Base-by-base conservation (phyloP, 2,329 filamentous ascomycete genomes). In the Nemania sp. region DNA sequence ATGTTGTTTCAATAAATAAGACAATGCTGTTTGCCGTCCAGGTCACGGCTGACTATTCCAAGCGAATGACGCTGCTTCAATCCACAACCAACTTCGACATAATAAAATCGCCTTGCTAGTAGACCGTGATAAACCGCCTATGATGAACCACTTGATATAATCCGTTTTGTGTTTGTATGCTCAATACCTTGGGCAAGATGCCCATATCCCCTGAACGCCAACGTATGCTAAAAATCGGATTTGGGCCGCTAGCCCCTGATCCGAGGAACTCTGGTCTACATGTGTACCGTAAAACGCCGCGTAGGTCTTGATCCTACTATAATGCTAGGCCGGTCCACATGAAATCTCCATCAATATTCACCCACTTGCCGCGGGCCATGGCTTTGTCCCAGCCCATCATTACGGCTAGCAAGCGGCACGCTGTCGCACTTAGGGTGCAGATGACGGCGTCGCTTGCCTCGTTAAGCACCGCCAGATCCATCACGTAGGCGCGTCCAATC, bases 321-420 rank as follows among this genome's bases (percentile, higher is more conserved):
- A 58, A 37, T 43, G 57, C 37, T 42, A 60, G 68, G 12, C 75
- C 79, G 6, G 71, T 78, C 88, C 88, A 90, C 11, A 77, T 76
- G 62, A 80, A 84, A 11, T 79, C 79, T 1, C 86, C 87, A 68
- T 93, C 89, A n/a, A 96, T 81, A 71, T 95, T 95, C 54, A 83
- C 77, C 89, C 90, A 95, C 39, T 78, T 76, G 1, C 77, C 79
- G 15, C 77, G 70, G 28, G 75, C 75, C 56, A 91, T 78, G 5
- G 80, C 83, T 24, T 77, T 78, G 31, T 92, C 86, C 89, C 89
- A 92, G 0, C 91, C 91, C 84, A 94, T 84, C 86, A 95, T 91
- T 34, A 96, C 89, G 2, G 83, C 91, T 57, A 95, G 69, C 48
- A 95, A 65, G 19, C 89, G 80, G 69, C 91, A 96, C 0, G 83